These are phyloP conservation scores for Ceratobasidium sp. DNA, from an alignment of 1,284 basidiomycete species.

Conservation along the genomic window DNA sequence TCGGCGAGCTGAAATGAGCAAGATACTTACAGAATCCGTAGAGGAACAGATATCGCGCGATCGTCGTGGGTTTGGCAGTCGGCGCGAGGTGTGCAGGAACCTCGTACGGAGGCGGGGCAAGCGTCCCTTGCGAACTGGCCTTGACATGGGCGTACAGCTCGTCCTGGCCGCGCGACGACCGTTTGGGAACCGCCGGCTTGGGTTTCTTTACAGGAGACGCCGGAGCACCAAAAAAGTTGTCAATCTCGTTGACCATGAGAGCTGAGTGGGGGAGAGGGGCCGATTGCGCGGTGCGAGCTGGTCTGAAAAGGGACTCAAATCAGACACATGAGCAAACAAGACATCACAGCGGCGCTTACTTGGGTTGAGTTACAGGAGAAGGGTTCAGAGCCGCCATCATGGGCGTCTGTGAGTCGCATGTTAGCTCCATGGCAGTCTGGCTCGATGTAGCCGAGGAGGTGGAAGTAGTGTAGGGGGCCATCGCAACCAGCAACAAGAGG, in stretches of 20 bases:
- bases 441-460: conserved; percentile 22
- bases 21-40: conserved; percentile 39
- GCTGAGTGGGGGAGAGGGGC: neutral
- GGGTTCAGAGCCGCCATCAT: conserved; percentile 6
- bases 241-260: conserved; percentile 15
- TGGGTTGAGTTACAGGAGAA: neutral
- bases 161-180: conserved; percentile 5
- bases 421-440: conserved; percentile 24
- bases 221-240: conserved; percentile 26
- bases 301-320: conserved; percentile 14
- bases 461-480: conserved; percentile 29
- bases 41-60: conserved; percentile 25
- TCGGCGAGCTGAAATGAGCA: neutral
- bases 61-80: conserved; percentile 12
- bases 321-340: conserved; percentile 18
- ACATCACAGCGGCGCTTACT: neutral
- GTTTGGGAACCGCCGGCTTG: conserved; percentile 27
- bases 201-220: conserved; percentile 31
- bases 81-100: conserved; percentile 32
- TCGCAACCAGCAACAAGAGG: neutral
- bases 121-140: neutral
- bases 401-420: conserved; percentile 23
- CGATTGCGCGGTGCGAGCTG: neutral
- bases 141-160: conserved; percentile 9
- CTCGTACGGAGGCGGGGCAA: conserved; percentile 37